These are phyloP conservation scores for Tolypocladium ophioglossoides DNA, from an alignment of 2,329 filamentous ascomycete genomes.

Conservation along the genomic window DNA sequence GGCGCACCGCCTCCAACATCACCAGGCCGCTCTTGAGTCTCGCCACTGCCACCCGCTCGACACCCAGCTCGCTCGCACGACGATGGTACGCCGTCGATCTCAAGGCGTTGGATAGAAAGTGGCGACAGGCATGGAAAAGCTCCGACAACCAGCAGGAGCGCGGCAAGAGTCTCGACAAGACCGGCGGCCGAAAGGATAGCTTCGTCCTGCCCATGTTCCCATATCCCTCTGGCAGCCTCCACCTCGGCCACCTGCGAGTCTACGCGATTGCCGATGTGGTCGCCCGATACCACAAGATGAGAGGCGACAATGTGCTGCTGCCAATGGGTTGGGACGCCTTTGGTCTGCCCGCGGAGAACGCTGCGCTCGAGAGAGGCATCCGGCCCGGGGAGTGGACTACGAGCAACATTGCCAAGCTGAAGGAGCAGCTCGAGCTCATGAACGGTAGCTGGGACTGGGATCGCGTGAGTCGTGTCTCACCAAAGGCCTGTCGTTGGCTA, in stretches of 20 bases:
- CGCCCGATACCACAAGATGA: constrained; percentile 63
- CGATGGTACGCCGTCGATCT: constrained; percentile 36
- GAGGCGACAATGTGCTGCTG: constrained; percentile 64
- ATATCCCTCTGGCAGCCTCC: constrained; percentile 78
- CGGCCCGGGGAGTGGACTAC: constrained; percentile 71
- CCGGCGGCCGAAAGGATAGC: constrained; percentile 24
- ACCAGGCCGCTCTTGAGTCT: neutral
- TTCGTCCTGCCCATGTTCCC: constrained; percentile 91
- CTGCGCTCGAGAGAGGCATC: constrained; percentile 72
- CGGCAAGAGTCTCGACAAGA: constrained; percentile 3
- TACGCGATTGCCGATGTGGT: constrained; percentile 87
- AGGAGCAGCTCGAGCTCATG: constrained; percentile 66
- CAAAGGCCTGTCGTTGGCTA: neutral
- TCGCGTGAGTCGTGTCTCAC: constrained; percentile 40
- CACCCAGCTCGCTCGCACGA: constrained; percentile 5
- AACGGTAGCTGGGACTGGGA: constrained; percentile 80
- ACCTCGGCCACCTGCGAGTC: constrained; percentile 78
- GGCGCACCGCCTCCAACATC: neutral
- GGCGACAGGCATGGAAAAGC: constrained; percentile 35
- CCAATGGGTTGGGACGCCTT: constrained; percentile 97
- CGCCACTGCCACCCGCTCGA: neutral
- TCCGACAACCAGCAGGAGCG: constrained; percentile 7
- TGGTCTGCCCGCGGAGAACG: constrained; percentile 83
- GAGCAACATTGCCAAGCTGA: constrained; percentile 76
- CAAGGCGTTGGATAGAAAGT: constrained; percentile 35